These are phyloP conservation scores for Beauveria sp. DNA, from an alignment of 2,329 filamentous ascomycete species.

Conservation along the genomic window DNA sequence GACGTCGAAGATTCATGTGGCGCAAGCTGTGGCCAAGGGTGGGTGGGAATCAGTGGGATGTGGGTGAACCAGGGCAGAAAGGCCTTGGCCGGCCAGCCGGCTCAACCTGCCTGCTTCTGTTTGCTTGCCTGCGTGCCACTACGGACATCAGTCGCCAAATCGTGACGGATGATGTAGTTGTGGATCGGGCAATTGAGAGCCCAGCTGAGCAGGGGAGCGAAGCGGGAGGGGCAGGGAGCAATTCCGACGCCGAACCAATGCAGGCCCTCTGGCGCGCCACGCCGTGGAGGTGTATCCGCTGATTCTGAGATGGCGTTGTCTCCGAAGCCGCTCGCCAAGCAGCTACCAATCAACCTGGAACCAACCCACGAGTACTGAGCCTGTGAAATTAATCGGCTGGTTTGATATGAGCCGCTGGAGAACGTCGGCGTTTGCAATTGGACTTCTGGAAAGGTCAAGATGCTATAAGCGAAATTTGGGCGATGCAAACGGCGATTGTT, in stretches of 20 bases:
- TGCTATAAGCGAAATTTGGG: not conserved
- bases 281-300: too few relatives aligned
- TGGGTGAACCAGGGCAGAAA: not conserved
- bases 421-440: not conserved
- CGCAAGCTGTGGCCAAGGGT: not conserved
- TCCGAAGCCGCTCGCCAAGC: not conserved
- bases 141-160: too few relatives aligned
- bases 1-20: conserved; percentile 6
- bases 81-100: not conserved
- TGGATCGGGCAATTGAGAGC: conserved; percentile 1
- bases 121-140: too few relatives aligned
- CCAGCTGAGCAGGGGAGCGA: conserved; percentile 7
- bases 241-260: not conserved
- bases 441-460: not conserved
- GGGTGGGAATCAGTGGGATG: too few relatives aligned
- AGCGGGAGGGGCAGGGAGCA: not conserved
- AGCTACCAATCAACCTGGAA: not conserved
- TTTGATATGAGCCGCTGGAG: not conserved
- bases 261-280: not conserved
- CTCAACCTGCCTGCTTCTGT: not conserved
- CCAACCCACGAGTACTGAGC: not conserved
- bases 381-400: not conserved
- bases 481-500: not conserved
- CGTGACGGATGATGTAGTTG: not conserved
- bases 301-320: not conserved